Evolutionary conservation across 352 stramenopile species (phyloP).

Genomic region (Peronospora belbahrii): DNA sequence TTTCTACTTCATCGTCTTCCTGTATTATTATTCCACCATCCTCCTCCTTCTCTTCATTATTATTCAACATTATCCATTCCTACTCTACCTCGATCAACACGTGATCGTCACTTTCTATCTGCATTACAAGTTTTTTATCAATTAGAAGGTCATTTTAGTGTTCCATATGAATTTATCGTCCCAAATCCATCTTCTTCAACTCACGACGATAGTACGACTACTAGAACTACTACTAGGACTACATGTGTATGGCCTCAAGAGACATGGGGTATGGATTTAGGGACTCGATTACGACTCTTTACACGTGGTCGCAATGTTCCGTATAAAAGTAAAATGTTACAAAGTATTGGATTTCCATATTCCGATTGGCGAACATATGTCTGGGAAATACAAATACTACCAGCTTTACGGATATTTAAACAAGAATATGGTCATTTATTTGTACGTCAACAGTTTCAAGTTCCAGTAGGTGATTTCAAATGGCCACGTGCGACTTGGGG

Average conservation of each 20-base stretch:
- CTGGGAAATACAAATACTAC: constrained; percentile 61
- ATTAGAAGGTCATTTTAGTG: constrained; percentile 60
- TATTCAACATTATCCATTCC: neutral
- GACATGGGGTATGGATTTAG: constrained; percentile 41
- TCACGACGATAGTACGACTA: no score
- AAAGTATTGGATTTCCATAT: constrained; percentile 57
- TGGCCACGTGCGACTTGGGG: constrained; percentile 86
- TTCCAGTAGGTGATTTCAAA: constrained; percentile 54
- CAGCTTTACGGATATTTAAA: constrained; percentile 74
- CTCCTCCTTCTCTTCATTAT: no score
- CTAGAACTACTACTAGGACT: neutral
- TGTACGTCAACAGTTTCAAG: constrained; percentile 84
- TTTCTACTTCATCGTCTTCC: neutral
- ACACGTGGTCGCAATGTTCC: constrained; percentile 46
- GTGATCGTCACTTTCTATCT: constrained; percentile 44
- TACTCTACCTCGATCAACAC: constrained; percentile 19
- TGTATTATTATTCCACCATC: constrained; percentile 1
- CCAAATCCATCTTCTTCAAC: constrained; percentile 15
- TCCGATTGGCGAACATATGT: constrained; percentile 66
- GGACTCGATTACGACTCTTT: constrained; percentile 46
- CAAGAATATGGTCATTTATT: constrained; percentile 87
- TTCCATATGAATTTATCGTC: constrained; percentile 53
- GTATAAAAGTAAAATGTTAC: constrained; percentile 50
- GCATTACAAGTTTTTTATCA: constrained; percentile 46
- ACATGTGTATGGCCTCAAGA: constrained; percentile 35